Evolutionary conservation across 1,139 yeast species (phyloP), one percentile per base, ranked within the genome.

Genomic region (Candida sp.): DNA sequence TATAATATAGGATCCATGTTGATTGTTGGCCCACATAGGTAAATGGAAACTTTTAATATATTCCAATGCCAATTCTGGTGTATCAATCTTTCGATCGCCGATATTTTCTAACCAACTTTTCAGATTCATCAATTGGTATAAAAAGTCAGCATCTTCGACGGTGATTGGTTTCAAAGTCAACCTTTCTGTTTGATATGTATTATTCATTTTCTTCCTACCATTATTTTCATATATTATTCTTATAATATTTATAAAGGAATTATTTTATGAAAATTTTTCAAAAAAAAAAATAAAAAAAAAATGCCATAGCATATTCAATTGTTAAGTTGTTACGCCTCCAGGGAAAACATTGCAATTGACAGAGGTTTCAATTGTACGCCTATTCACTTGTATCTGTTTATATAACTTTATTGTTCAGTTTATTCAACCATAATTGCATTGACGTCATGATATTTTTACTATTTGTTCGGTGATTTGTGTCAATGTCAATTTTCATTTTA

Each of bases 31-130:
- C 39, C 39, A 37, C 11, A 25, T 33, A 4, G 39, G 34, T 8
- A 37, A 29, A 19, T 37, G 39, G 12, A 27, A 27, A 4, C 33
- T n/a, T 6, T 29, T 27, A n/a, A 37, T 37, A 15, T 27, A 29
- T 5, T 25, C 25, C 12, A 25, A 19, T 4, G 39, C 34, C 5
- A 9, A 19, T 4, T 30, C 34, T 5, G 27, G 12, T 8, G 39
- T n/a, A 11, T 27, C 15, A 11, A 37, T 29, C 8, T 37, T 27
- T n/a, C 39, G 33, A 29, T 37, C 33, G 9, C 39, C 39, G 7
- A 37, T 37, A n/a, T 37, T 15, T 6, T 37, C 12, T 22, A 37
- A 27, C 39, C 39, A 37, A 27, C 33, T 21, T 27, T 21, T 15
- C 12, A 19, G 7, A 37, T 29, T 37, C 39, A 37, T 37, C 25